Evolutionary conservation across 2,329 filamentous ascomycete species (phyloP), one percentile per base, ranked within the genome.

Genomic region (Didymella pinodella): DNA sequence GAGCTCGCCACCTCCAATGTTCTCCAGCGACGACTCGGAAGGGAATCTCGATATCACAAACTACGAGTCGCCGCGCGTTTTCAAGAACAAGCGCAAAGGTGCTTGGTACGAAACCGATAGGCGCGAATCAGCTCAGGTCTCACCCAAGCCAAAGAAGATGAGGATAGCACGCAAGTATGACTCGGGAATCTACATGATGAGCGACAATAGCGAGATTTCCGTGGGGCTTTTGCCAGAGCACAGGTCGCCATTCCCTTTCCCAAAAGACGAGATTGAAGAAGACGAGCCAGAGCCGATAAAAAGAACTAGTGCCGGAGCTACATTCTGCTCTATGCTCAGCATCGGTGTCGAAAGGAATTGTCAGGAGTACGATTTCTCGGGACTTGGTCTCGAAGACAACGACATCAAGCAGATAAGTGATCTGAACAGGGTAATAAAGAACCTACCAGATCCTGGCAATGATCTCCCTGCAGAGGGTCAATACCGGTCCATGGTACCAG

Each of bases 11-110:
- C 69, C 71, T 10, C 69, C 73, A 0, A 55, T 75, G 0, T 76
- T 76, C 59, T 76, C 74, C 18, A 74, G 71, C 34, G 72, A 75
- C 36, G 72, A 70, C 29, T 70, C 73, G 1, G 57, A 62, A 4
- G 71, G 73, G 22, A 68, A 63, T 2, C 68, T 65, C 3, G 74
- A 75, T 38, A 60, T 73, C 16, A 61, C 61, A 29, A 75, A 75
- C 38, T 76, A 76, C 46, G 59, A 70, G 29, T 69, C 72, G 0
- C 73, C 72, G 6, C 71, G 74, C 18, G 65, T 71, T 20, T 57
- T 64, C 53, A 76, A 76, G 61, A 65, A 73, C 43, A 76, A 76
- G 52, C 68, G 68, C 49, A 66, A 65, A 50, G 72, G 72, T 47
- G 57, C 69, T 11, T 76, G 74, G 74, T 75, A 69, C 63, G 59